A percentile compares a stretch with the other conserved stretches of the same genome.
phyloP scores from a whole-genome alignment of 2,329 filamentous ascomycete species.

The Sphaerulina musiva region DNA sequence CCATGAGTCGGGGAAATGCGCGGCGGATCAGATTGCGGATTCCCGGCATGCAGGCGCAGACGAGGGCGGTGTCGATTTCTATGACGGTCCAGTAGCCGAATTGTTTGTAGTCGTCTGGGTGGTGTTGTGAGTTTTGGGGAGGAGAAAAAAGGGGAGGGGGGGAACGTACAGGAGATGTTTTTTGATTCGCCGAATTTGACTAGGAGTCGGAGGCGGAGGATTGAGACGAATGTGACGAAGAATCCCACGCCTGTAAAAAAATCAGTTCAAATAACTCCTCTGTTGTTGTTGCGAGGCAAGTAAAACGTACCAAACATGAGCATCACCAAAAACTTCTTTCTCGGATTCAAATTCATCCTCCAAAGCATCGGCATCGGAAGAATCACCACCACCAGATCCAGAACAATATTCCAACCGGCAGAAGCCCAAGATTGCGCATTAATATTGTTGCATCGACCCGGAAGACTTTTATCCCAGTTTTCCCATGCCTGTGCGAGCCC shows the following conservation, averaged over 20 bases:
- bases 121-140: neutral
- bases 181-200: slow-evolving; percentile 16
- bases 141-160: no score
- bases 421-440: slow-evolving; percentile 19
- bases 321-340: slow-evolving; percentile 19
- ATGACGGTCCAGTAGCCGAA: slow-evolving; percentile 19
- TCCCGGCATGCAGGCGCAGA: slow-evolving; percentile 21
- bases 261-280: no score
- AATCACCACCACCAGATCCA: slow-evolving; percentile 14
- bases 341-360: slow-evolving; percentile 16
- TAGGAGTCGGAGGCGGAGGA: slow-evolving; percentile 15
- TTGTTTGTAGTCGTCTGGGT: slow-evolving; percentile 19
- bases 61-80: slow-evolving; percentile 17
- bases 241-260: slow-evolving; percentile 8
- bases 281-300: no score
- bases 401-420: slow-evolving; percentile 16
- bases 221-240: slow-evolving; percentile 18
- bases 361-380: slow-evolving; percentile 20
- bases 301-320: slow-evolving; percentile 13
- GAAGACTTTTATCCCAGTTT: slow-evolving; percentile 14
- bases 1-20: slow-evolving; percentile 16
- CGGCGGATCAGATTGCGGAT: slow-evolving; percentile 18
- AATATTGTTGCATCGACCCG: slow-evolving; percentile 16
- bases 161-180: slow-evolving; percentile 9
- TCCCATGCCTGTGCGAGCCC: slow-evolving; percentile 10